Percentiles rank a stretch among this genome's conserved stretches.
phyloP scores from a whole-genome alignment of 2,329 filamentous ascomycete species.

The Alternaria infectoria region DNA sequence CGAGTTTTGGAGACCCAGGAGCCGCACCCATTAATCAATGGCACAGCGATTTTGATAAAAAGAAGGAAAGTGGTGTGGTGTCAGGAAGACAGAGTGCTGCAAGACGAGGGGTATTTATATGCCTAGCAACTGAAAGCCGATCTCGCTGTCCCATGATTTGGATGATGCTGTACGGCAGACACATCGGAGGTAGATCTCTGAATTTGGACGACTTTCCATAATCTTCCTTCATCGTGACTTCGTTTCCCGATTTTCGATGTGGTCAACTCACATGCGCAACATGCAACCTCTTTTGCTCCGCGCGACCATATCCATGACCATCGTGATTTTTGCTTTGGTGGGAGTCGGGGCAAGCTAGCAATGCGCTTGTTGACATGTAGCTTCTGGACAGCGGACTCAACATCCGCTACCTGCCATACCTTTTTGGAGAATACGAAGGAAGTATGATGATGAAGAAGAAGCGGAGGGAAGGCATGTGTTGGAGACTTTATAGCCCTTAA shows the following conservation, averaged over 20 bases:
- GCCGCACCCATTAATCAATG: background rate
- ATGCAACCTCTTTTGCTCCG: background rate
- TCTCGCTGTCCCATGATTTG: background rate
- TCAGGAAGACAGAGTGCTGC: fast-evolving
- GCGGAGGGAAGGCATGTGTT: background rate
- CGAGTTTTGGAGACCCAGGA: background rate
- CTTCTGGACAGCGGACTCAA: background rate
- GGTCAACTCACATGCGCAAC: background rate
- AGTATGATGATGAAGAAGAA: background rate
- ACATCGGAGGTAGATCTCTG: background rate
- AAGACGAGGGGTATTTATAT: background rate
- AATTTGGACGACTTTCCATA: background rate
- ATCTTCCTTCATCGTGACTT: background rate
- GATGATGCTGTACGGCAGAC: background rate
- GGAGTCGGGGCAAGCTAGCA: background rate
- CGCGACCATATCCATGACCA: background rate
- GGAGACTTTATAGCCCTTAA: background rate
- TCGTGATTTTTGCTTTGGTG: background rate
- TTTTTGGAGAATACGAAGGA: background rate
- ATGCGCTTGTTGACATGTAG: background rate
- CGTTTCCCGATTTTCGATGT: background rate
- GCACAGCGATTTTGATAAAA: background rate
- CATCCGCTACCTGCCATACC: no score
- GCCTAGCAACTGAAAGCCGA: background rate
- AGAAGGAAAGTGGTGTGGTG: background rate